Evolutionary conservation across 2,329 filamentous ascomycete species (phyloP), one percentile per base, ranked within the genome.

Genomic region (Fusarium solani-melongenae): DNA sequence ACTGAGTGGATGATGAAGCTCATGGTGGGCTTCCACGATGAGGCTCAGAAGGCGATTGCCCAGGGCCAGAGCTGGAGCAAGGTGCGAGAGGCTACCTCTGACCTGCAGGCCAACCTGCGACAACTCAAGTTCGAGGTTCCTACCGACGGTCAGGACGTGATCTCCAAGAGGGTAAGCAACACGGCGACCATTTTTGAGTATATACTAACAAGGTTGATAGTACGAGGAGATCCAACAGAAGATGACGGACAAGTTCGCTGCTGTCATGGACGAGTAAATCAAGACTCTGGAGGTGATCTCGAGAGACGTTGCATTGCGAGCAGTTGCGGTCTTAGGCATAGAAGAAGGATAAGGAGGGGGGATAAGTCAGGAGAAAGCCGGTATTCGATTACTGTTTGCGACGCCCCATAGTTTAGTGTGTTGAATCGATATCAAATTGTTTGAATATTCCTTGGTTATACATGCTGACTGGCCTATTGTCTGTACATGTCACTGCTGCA

Each of bases 1-100:
- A 99, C 96, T 0, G 93, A 97, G 83, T 99, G 96, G 92, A 98
- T 99, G 96, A 99, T 99, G 96, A 98, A 97, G 90, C 93, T 94
- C 74, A 98, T 99, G 92, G 94, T 99, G 88, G 94, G 92, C 67
- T 99, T 96, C 90, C 94, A 98, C 82, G 97, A 99, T 80, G 96
- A 99, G 87, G 92, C 94, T 27, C 96, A 98, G 83, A 98, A 98
- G 90, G 95, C 94, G 8, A 90, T 99, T 81, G 89, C 93, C 7
- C 94, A 98, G 83, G 96, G 96, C 70, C 93, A 96, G 84, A 92
- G 87, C 84, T 99, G 96, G 96, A 87, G 88, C 81, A 98, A 97
- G 90, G 93, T 99, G 64, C 92, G 96, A 76, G 96, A 99, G 79
- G 91, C 93, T 36, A 99, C 96, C 14, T 87, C 89, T 66, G 96